phyloP scores from a whole-genome alignment of 306 rosid species.

The Vigna unguiculata region DNA sequence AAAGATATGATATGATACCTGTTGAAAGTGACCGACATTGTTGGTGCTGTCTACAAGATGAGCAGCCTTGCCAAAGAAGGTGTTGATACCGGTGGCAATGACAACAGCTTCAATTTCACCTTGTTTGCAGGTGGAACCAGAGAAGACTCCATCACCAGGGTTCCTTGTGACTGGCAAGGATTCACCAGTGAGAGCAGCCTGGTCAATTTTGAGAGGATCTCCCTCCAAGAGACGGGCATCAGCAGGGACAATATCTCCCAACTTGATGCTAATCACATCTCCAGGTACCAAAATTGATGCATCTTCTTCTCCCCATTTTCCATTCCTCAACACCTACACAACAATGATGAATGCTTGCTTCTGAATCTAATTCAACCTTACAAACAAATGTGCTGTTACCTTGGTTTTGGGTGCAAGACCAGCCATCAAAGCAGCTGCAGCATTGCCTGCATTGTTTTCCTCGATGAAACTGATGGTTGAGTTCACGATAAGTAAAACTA shows the following conservation, averaged over 20 bases:
- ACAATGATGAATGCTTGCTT: too few relatives aligned
- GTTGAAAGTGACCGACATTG: constrained; percentile 91
- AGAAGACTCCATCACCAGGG: constrained; percentile 73
- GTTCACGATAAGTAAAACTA: constrained; percentile 69
- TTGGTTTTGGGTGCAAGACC: constrained; percentile 94
- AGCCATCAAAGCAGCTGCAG: constrained; percentile 92
- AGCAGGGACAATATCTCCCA: constrained; percentile 91
- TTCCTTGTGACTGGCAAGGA: constrained; percentile 78
- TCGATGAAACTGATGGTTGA: constrained; percentile 87
- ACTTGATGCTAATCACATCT: constrained; percentile 81
- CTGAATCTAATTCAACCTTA: too few relatives aligned
- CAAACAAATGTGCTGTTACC: constrained; percentile 50
- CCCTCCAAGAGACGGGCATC: constrained; percentile 87
- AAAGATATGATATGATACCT: constrained; percentile 50
- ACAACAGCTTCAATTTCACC: constrained; percentile 89
- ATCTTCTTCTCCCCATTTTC: constrained; percentile 79
- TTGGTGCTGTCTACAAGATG: constrained; percentile 89
- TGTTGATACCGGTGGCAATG: constrained; percentile 83
- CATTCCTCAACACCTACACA: constrained; percentile 73
- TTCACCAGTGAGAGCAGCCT: constrained; percentile 86
- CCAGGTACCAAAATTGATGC: constrained; percentile 86
- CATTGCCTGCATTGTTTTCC: constrained; percentile 89
- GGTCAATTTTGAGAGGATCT: constrained; percentile 87
- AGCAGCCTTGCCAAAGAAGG: constrained; percentile 93
- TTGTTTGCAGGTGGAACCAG: constrained; percentile 92